These are phyloP conservation scores for Aschersonia sp. DNA, from an alignment of 2,329 filamentous ascomycete species.

Conservation along the genomic window DNA sequence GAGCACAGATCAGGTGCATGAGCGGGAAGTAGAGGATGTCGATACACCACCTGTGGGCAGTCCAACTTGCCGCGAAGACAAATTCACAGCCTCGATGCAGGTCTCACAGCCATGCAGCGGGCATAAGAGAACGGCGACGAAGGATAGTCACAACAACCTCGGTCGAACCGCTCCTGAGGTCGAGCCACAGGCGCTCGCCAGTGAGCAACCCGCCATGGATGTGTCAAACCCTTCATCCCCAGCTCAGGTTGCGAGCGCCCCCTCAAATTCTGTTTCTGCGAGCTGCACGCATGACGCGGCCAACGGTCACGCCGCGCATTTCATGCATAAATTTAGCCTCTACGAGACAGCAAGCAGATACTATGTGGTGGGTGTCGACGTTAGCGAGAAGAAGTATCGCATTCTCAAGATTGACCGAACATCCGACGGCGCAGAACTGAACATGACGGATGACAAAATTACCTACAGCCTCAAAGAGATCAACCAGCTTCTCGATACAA, in stretches of 20 bases:
- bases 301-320: conserved; percentile 29
- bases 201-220: no score
- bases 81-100: no score
- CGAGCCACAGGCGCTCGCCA: neutral
- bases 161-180: neutral
- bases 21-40: no score
- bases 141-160: no score
- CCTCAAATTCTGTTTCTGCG: neutral
- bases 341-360: conserved; percentile 91
- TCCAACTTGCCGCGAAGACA: no score
- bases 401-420: conserved; percentile 93
- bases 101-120: no score
- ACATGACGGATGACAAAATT: conserved; percentile 85
- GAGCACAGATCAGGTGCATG: no score
- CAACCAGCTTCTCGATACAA: conserved; percentile 81
- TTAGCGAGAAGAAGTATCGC: conserved; percentile 75
- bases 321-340: conserved; percentile 94
- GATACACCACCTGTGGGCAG: no score
- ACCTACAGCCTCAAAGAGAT: conserved; percentile 88
- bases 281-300: conserved; percentile 1
- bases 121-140: no score
- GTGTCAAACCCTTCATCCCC: neutral
- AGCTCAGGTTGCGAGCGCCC: neutral
- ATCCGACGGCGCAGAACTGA: conserved; percentile 59
- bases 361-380: conserved; percentile 86